Evolutionary conservation across 352 stramenopile genomes (phyloP).

Genomic region (Phytophthora constricta): DNA sequence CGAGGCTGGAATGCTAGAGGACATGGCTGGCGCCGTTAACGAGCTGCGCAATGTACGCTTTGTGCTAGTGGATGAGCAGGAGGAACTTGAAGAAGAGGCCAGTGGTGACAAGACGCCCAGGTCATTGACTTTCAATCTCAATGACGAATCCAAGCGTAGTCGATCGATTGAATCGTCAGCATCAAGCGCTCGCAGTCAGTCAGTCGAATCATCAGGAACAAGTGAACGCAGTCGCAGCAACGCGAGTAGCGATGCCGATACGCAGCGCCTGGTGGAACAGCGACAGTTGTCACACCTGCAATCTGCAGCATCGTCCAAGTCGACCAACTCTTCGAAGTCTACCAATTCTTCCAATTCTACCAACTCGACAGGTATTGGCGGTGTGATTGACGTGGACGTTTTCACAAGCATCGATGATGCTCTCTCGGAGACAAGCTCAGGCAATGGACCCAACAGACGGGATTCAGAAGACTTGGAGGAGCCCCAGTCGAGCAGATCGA

Average conservation of each 20-base stretch:
- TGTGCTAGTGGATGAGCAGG: conserved; percentile 80
- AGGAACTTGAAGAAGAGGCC: conserved; percentile 50
- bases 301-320: conserved; percentile 39
- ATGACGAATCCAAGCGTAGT: conserved; percentile 75
- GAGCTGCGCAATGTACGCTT: conserved; percentile 85
- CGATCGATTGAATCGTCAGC: conserved; percentile 22
- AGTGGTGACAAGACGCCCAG: conserved; percentile 45
- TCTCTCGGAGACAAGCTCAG: conserved; percentile 50
- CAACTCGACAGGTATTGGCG: conserved; percentile 53
- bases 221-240: conserved; percentile 22
- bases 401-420: conserved; percentile 81
- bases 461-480: conserved; percentile 29
- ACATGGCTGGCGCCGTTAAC: conserved; percentile 85
- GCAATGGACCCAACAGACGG: conserved; percentile 7
- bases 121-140: conserved; percentile 66
- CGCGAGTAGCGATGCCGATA: conserved; percentile 21
- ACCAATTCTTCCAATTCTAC: conserved; percentile 43
- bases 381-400: conserved; percentile 84
- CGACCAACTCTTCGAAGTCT: conserved; percentile 39
- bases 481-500: conserved; percentile 17
- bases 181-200: conserved; percentile 23
- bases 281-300: conserved; percentile 37
- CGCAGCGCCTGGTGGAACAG: conserved; percentile 31
- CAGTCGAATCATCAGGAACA: conserved; percentile 20
- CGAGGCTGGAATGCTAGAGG: conserved; percentile 88